Evolutionary conservation across 2,329 filamentous ascomycete species (phyloP).

Genomic region (Lachnellula cervina): DNA sequence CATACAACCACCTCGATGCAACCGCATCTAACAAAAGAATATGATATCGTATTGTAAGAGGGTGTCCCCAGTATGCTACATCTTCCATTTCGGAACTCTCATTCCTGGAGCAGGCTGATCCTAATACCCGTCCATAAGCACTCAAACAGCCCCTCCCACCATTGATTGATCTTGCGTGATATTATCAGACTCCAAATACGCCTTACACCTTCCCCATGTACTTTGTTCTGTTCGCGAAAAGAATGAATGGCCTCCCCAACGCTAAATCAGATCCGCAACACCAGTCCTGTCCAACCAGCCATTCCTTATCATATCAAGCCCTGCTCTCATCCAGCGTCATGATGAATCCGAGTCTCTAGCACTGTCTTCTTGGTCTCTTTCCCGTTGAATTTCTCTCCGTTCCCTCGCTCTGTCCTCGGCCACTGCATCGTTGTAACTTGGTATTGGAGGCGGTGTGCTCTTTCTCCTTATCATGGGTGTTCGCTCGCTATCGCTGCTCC

Average conservation of each 20-base stretch:
- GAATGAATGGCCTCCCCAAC: background rate
- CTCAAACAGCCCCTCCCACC: background rate
- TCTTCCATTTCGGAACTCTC: background rate
- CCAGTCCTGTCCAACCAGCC: background rate
- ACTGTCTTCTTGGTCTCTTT: background rate
- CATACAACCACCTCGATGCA: constrained; percentile 1
- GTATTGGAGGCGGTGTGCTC: constrained; percentile 31
- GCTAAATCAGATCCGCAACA: background rate
- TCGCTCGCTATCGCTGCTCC: constrained; percentile 50
- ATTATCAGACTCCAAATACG: background rate
- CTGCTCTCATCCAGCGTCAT: background rate
- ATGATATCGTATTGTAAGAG: constrained; percentile 12
- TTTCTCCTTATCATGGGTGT: constrained; percentile 43
- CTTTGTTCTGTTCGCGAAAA: background rate
- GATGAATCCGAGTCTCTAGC: background rate
- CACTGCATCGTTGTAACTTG: constrained; percentile 32
- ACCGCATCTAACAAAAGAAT: constrained; percentile 11
- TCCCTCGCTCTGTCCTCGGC: constrained; percentile 26
- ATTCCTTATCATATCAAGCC: background rate
- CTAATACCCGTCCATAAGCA: background rate
- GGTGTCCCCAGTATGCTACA: constrained; percentile 10
- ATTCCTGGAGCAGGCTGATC: background rate
- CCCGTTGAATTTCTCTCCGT: constrained; percentile 16
- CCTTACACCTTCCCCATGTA: background rate
- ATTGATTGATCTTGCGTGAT: background rate